Evolutionary conservation across 2,329 filamentous ascomycete species (phyloP).

Genomic region (Cytospora piceae): DNA sequence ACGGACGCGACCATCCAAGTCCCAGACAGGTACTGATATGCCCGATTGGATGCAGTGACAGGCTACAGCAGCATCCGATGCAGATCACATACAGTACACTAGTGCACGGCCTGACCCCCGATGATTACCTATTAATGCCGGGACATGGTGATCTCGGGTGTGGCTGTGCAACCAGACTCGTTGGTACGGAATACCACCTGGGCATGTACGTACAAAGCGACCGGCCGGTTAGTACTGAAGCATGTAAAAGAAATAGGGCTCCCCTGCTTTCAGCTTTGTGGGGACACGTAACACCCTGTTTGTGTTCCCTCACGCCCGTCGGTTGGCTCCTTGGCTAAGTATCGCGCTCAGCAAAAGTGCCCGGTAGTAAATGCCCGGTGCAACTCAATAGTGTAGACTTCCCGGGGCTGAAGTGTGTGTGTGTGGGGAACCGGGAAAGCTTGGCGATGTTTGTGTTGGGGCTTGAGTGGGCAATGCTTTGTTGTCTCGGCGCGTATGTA

Average conservation of each 20-base stretch:
- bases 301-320: not conserved
- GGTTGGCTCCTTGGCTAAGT: too few relatives aligned
- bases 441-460: slow-evolving; percentile 18
- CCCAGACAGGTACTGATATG: not conserved
- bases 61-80: not conserved
- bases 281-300: not conserved
- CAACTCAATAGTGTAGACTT: not conserved
- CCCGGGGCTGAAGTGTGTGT: not conserved
- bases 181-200: too few relatives aligned
- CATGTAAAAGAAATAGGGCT: too few relatives aligned
- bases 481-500: not conserved
- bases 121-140: too few relatives aligned
- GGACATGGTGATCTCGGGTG: not conserved
- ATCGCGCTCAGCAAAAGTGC: not conserved
- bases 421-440: slow-evolving; percentile 12
- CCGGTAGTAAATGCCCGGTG: not conserved
- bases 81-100: not conserved
- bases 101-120: too few relatives aligned
- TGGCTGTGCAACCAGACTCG: too few relatives aligned
- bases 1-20: too few relatives aligned
- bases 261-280: not conserved
- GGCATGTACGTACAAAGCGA: not conserved
- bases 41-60: not conserved
- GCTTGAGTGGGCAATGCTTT: slow-evolving; percentile 11
- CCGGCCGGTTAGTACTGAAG: too few relatives aligned